These are phyloP conservation scores for Spathaspora arborariae DNA, from an alignment of 805 yeast species.

Conservation along the genomic window DNA sequence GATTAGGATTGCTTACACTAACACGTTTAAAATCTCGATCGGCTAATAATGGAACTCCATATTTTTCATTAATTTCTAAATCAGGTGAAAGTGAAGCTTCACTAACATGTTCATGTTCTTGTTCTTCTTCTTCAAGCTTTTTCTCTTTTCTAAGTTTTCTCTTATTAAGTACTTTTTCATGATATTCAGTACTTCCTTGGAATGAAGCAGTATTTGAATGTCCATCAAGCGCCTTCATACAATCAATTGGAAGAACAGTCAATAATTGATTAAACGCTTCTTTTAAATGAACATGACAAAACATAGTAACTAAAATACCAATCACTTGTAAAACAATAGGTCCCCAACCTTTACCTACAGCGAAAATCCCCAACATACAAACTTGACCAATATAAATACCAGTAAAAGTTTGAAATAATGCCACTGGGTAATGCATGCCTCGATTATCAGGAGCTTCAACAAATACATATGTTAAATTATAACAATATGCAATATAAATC, in stretches of 20 bases:
- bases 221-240: slow-evolving; percentile 78
- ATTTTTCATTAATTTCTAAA: slow-evolving; percentile 7
- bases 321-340: slow-evolving; percentile 77
- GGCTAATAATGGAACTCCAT: slow-evolving; percentile 56
- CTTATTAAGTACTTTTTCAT: slow-evolving; percentile 25
- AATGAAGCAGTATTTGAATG: slow-evolving; percentile 58
- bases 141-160: slow-evolving; percentile 9
- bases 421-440: slow-evolving; percentile 84
- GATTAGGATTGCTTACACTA: slow-evolving; percentile 31
- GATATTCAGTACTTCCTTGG: slow-evolving; percentile 30
- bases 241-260: slow-evolving; percentile 59
- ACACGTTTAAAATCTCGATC: slow-evolving; percentile 52
- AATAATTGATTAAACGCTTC: slow-evolving; percentile 64
- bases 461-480: slow-evolving; percentile 71
- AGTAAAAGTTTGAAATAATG: slow-evolving; percentile 80
- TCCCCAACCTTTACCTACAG: slow-evolving; percentile 94
- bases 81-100: slow-evolving; percentile 6
- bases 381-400: slow-evolving; percentile 88
- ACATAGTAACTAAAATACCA: slow-evolving; percentile 59
- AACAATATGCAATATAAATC: slow-evolving; percentile 71
- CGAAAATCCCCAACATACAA: slow-evolving; percentile 81
- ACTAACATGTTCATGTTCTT: slow-evolving; percentile 11
- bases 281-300: slow-evolving; percentile 63
- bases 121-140: slow-evolving; percentile 16
- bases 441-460: slow-evolving; percentile 67